Evolutionary conservation across 2,329 filamentous ascomycete species (phyloP).

Genomic region (Xylaria multiplex): DNA sequence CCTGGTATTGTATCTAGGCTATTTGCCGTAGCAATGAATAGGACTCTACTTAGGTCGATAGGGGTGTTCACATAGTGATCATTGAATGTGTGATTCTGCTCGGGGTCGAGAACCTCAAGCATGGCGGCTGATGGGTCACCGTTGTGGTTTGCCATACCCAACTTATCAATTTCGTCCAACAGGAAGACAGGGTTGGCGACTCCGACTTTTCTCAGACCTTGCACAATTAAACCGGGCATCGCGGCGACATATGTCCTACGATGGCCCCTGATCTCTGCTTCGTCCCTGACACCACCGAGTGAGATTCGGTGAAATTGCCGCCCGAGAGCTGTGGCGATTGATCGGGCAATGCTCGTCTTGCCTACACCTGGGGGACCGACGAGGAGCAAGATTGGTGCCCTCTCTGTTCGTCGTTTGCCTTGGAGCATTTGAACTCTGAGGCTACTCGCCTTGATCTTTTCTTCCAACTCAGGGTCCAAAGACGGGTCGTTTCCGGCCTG

Average conservation of each 20-base stretch:
- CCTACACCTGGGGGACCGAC: slow-evolving; percentile 94
- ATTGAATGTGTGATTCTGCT: slow-evolving; percentile 94
- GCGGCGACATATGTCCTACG: slow-evolving; percentile 95
- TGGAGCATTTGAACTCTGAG: slow-evolving; percentile 80
- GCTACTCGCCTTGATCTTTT: slow-evolving; percentile 56
- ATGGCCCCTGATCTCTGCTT: slow-evolving; percentile 96
- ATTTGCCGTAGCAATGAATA: slow-evolving; percentile 98
- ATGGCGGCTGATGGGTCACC: slow-evolving; percentile 97
- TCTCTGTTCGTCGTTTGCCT: slow-evolving; percentile 88
- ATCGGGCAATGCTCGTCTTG: slow-evolving; percentile 95
- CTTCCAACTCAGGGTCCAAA: slow-evolving; percentile 52
- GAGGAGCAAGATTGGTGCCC: slow-evolving; percentile 92
- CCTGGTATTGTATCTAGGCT: slow-evolving; percentile 92
- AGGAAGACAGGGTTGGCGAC: slow-evolving; percentile 95
- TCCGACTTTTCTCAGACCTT: slow-evolving; percentile 92
- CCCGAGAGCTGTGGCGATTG: slow-evolving; percentile 88
- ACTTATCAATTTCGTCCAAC: slow-evolving; percentile 97
- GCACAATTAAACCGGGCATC: slow-evolving; percentile 97
- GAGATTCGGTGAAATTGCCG: slow-evolving; percentile 98
- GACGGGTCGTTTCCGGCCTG: slow-evolving; percentile 46
- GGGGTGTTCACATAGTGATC: slow-evolving; percentile 98
- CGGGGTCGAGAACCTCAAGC: slow-evolving; percentile 96
- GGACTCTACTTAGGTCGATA: slow-evolving; percentile 92
- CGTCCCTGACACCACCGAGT: slow-evolving; percentile 92
- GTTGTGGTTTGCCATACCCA: slow-evolving; percentile 89